These are phyloP conservation scores for Hibiscus tridactylites DNA, from an alignment of 345 rosid species.

Conservation along the genomic window DNA sequence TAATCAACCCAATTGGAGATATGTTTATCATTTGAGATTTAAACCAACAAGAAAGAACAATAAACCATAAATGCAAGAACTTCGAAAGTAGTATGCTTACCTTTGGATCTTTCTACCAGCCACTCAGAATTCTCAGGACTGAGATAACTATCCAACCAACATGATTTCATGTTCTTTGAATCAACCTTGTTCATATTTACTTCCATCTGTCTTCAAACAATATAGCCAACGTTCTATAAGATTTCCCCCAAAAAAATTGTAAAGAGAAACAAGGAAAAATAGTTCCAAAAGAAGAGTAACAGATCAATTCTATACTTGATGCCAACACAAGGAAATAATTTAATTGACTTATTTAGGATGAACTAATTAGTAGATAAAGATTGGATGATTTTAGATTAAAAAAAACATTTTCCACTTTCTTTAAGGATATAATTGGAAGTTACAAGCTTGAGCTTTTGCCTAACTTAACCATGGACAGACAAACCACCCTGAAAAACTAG, in stretches of 20 bases:
- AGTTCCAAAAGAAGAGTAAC: not conserved
- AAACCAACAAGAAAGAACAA: not conserved
- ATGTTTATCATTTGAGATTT: not conserved
- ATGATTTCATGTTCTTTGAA: slow-evolving; percentile 12
- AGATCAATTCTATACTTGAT: not conserved
- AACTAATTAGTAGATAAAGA: no score
- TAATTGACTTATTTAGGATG: no score
- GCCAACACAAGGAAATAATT: not conserved
- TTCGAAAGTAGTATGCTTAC: slow-evolving; percentile 23
- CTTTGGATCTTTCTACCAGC: slow-evolving; percentile 41
- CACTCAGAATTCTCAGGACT: slow-evolving; percentile 32
- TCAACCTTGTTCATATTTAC: slow-evolving; percentile 8
- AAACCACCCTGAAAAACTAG: no score
- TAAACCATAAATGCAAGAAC: not conserved
- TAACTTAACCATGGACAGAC: no score
- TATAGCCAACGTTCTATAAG: not conserved
- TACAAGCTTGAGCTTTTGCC: no score
- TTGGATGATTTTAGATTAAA: no score
- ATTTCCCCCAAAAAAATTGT: not conserved
- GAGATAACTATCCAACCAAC: slow-evolving; percentile 25
- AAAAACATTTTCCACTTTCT: no score
- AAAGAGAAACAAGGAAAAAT: not conserved
- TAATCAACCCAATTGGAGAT: not conserved
- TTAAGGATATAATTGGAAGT: no score
- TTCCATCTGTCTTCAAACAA: slow-evolving; percentile 13